Percentiles rank a stretch among this genome's conserved stretches.
These are phyloP conservation scores for Hemisphaericaspora subhashii DNA, from an alignment of 1,139 yeast genomes.

Conservation along the genomic window DNA sequence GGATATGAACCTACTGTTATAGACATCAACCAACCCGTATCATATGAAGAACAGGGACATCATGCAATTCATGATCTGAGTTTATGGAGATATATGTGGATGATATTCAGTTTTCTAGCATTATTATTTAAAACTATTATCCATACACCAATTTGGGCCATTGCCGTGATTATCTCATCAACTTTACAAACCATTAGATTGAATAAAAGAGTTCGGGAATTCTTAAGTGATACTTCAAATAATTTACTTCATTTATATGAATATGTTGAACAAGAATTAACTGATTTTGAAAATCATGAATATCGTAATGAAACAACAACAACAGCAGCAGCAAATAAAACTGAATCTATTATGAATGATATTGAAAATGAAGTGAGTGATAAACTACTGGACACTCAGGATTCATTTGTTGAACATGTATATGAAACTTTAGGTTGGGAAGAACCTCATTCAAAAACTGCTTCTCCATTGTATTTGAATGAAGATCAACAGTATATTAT, in stretches of 20 bases:
- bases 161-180: constrained; percentile 48
- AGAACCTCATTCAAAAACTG: constrained; percentile 30
- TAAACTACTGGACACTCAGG: constrained; percentile 53
- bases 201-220: constrained; percentile 30
- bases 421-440: constrained; percentile 54
- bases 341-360: constrained; percentile 12
- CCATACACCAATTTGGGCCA: constrained; percentile 54
- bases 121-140: constrained; percentile 42
- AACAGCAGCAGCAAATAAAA: too few relatives aligned
- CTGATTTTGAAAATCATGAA: constrained; percentile 8
- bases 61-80: background rate
- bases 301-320: constrained; percentile 3
- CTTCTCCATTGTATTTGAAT: constrained; percentile 40
- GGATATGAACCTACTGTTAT: constrained; percentile 57
- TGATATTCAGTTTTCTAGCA: constrained; percentile 48
- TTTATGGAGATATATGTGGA: constrained; percentile 9
- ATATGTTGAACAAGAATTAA: constrained; percentile 8
- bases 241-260: constrained; percentile 33
- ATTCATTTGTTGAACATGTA: constrained; percentile 58
- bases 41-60: constrained; percentile 6
- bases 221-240: constrained; percentile 30
- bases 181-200: constrained; percentile 41
- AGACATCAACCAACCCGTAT: constrained; percentile 39
- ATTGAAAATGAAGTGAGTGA: constrained; percentile 20
- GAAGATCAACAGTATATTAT: constrained; percentile 53